phyloP scores from a whole-genome alignment of 331 rosid genomes.

The Saraca asoca region DNA sequence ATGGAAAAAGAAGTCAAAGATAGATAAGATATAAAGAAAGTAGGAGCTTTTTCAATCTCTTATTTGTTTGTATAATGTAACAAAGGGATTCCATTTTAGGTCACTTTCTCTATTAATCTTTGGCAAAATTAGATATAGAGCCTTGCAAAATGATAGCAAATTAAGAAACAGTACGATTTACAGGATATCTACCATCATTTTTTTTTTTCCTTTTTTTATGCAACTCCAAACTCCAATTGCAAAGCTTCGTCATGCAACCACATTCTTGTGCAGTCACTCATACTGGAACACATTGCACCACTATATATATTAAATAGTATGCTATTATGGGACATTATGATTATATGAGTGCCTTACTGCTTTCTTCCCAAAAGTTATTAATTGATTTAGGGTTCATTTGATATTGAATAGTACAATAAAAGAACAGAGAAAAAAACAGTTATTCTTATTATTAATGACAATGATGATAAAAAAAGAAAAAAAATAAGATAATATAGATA shows the following conservation, averaged over 20 bases:
- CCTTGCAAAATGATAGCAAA: slow-evolving; percentile 3
- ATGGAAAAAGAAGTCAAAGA: too few relatives aligned
- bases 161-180: slow-evolving; percentile 23
- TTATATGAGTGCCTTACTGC: not conserved
- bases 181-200: not conserved
- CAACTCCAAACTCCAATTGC: slow-evolving; percentile 13
- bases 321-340: slow-evolving; percentile 12
- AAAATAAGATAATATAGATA: too few relatives aligned
- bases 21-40: too few relatives aligned
- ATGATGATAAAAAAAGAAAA: too few relatives aligned
- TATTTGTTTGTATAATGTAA: too few relatives aligned
- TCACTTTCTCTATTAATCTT: not conserved
- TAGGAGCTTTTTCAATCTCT: too few relatives aligned
- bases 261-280: slow-evolving; percentile 10
- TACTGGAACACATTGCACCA: not conserved
- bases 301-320: too few relatives aligned
- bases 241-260: slow-evolving; percentile 3
- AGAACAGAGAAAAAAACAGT: too few relatives aligned
- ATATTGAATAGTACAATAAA: too few relatives aligned
- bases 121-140: not conserved
- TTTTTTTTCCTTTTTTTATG: not conserved
- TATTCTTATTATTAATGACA: too few relatives aligned
- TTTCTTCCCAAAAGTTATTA: slow-evolving; percentile 22
- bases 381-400: too few relatives aligned
- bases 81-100: too few relatives aligned